phyloP scores from a whole-genome alignment of 1,284 basidiomycete species.

The Pholiota adiposa region DNA sequence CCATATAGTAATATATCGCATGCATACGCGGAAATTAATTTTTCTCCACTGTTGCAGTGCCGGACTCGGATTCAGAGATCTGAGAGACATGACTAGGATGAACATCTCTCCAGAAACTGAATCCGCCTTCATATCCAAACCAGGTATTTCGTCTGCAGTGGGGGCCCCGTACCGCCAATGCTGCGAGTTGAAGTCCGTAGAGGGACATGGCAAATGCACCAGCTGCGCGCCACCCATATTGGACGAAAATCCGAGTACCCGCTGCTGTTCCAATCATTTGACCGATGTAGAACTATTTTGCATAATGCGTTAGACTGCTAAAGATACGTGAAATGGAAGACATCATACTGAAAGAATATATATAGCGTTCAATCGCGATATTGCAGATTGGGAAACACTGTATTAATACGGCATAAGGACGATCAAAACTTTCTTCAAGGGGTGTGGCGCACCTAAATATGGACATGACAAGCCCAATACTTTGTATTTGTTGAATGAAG shows the following conservation, averaged over 20 bases:
- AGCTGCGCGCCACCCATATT: conserved; percentile 64
- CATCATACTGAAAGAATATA: conserved; percentile 58
- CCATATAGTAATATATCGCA: no score
- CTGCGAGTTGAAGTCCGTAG: conserved; percentile 45
- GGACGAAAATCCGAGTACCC: conserved; percentile 60
- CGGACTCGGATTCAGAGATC: background rate
- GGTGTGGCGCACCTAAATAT: conserved; percentile 40
- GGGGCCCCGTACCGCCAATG: conserved; percentile 55
- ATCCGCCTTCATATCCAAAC: conserved; percentile 60
- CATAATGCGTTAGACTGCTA: background rate
- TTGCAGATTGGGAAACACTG: conserved; percentile 57
- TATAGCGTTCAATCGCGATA: conserved; percentile 66
- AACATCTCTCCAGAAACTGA: conserved; percentile 12
- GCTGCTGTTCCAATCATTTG: conserved; percentile 69
- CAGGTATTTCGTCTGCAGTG: conserved; percentile 52
- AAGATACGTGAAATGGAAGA: background rate
- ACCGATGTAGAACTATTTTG: conserved; percentile 54
- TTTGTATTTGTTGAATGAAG: conserved; percentile 44
- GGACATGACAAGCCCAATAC: conserved; percentile 43
- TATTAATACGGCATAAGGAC: background rate
- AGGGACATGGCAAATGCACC: conserved; percentile 56
- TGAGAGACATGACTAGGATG: background rate
- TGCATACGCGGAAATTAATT: no score
- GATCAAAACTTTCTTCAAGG: background rate
- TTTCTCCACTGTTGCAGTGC: no score